Conservation (phyloP, 176 grass and related monocot species). For the Phoenix dactylifera region DNA sequence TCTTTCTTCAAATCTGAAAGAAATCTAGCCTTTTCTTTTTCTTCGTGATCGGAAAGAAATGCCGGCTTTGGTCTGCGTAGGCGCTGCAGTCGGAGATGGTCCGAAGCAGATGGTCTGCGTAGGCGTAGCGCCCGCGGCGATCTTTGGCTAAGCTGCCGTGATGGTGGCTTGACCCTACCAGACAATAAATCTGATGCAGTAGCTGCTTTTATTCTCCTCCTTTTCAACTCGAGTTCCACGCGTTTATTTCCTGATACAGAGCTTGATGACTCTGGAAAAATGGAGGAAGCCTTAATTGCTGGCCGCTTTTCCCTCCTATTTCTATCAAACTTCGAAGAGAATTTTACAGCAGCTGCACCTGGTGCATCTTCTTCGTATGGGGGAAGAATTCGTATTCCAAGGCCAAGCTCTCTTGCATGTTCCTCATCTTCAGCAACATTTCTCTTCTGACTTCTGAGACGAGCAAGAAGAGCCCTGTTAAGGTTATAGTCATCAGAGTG, state of each 20-base stretch:
- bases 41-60: no score
- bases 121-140: no score
- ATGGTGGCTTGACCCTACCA: conserved; percentile 48
- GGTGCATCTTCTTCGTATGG: conserved; percentile 57
- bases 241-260: conserved; percentile 25
- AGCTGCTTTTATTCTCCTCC: conserved; percentile 54
- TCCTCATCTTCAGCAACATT: conserved; percentile 60
- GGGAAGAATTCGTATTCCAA: conserved; percentile 71
- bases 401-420: conserved; percentile 55
- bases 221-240: conserved; percentile 45
- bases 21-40: no score
- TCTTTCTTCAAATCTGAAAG: no score
- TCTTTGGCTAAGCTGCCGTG: conserved; percentile 32
- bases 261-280: conserved; percentile 51
- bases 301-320: conserved; percentile 64
- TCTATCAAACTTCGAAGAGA: conserved; percentile 65
- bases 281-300: conserved; percentile 74
- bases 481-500: conserved; percentile 71
- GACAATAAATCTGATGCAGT: conserved; percentile 37
- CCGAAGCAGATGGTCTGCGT: no score
- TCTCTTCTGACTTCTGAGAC: conserved; percentile 88
- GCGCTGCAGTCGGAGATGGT: no score
- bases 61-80: no score
- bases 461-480: conserved; percentile 64
- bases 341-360: conserved; percentile 48